A percentile compares a stretch with the other conserved stretches of the same genome.
These are phyloP conservation scores for Suillus hirtellus DNA, from an alignment of 768 basidiomycete genomes.

Conservation along the genomic window DNA sequence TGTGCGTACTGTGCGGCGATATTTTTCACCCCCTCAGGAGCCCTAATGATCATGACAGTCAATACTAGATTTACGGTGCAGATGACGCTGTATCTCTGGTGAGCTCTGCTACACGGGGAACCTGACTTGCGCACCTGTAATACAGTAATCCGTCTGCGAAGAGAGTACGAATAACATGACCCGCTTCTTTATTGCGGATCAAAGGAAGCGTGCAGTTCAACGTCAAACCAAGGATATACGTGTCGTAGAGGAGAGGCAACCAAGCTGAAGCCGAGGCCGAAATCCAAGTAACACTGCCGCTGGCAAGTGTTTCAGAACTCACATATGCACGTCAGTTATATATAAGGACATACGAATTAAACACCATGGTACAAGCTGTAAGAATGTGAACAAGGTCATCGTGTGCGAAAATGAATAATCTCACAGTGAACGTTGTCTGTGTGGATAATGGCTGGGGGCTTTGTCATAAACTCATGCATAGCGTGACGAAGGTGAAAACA, in stretches of 20 bases:
- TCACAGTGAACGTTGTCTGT: slow-evolving; percentile 11
- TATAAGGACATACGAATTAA: slow-evolving; percentile 27
- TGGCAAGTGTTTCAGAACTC: slow-evolving; percentile 8
- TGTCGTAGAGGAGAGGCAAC: slow-evolving; percentile 43
- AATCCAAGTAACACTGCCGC: slow-evolving; percentile 22
- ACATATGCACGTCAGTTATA: not conserved
- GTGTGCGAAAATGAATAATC: slow-evolving; percentile 11
- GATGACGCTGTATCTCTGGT: slow-evolving; percentile 32
- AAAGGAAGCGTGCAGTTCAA: slow-evolving; percentile 31
- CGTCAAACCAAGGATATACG: slow-evolving; percentile 35
- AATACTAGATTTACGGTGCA: slow-evolving; percentile 39
- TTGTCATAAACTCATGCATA: not conserved
- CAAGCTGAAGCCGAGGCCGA: slow-evolving; percentile 36
- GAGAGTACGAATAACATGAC: slow-evolving; percentile 27
- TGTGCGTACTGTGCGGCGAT: slow-evolving; percentile 33
- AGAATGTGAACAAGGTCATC: slow-evolving; percentile 26
- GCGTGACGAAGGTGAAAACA: slow-evolving; percentile 19
- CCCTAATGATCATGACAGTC: slow-evolving; percentile 38
- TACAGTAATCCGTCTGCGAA: slow-evolving; percentile 37
- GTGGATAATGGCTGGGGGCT: slow-evolving; percentile 18
- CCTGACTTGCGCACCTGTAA: slow-evolving; percentile 28
- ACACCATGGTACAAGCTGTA: slow-evolving; percentile 44
- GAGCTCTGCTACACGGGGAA: not conserved
- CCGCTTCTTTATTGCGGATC: slow-evolving; percentile 18
- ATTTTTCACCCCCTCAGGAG: slow-evolving; percentile 33